Evolutionary conservation across 768 basidiomycete species (phyloP).

Genomic region (Pleurotus ostreatus): DNA sequence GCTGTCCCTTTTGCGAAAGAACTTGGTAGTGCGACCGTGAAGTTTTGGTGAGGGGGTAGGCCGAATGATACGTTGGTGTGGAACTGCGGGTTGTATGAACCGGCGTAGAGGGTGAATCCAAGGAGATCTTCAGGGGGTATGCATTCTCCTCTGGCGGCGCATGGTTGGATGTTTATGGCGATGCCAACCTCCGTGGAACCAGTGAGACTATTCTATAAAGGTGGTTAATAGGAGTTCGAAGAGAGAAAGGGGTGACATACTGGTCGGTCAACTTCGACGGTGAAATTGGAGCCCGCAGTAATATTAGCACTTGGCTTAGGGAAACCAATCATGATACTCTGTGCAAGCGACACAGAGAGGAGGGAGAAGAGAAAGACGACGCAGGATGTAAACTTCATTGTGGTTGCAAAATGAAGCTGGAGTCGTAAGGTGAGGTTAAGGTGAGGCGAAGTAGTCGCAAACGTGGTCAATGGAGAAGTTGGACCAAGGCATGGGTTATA

Average conservation of each 20-base stretch:
- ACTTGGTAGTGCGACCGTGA: constrained; percentile 21
- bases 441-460: too few species aligned
- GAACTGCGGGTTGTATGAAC: constrained; percentile 34
- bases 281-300: constrained; percentile 30
- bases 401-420: too few species aligned
- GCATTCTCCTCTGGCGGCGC: constrained; percentile 17
- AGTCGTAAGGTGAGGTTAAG: too few species aligned
- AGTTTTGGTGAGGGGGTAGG: constrained; percentile 28
- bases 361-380: constrained; percentile 13
- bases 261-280: constrained; percentile 43
- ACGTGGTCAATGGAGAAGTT: too few species aligned
- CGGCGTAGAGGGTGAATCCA: constrained; percentile 45
- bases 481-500: too few species aligned
- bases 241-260: constrained; percentile 25
- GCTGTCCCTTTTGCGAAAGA: constrained; percentile 9
- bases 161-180: constrained; percentile 40
- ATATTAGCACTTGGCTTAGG: constrained; percentile 33
- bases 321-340: constrained; percentile 33
- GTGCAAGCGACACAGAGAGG: constrained; percentile 32
- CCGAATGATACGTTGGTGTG: constrained; percentile 16
- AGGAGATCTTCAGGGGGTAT: constrained; percentile 21
- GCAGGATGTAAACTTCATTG: too few species aligned
- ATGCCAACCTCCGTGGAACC: constrained; percentile 41
- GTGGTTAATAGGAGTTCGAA: background rate
- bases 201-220: constrained; percentile 30